Base-by-base conservation (phyloP, 2,329 filamentous ascomycete species). In the Sporothrix schenckii region DNA sequence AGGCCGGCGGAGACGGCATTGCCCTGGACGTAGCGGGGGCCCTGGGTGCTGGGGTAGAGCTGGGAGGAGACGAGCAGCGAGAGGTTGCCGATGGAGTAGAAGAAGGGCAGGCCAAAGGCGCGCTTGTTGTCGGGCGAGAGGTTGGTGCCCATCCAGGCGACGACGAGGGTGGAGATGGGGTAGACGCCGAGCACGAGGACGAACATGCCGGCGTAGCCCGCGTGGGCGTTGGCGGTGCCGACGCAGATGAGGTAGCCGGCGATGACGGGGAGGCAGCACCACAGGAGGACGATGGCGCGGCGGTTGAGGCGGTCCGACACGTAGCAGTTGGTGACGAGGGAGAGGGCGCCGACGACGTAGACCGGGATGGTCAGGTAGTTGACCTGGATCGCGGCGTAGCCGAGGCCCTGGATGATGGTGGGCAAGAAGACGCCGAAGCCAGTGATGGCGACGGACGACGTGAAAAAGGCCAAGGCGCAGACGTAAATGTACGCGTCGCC, bases 301-400 rank as follows among this genome's bases (percentile, higher is more conserved):
- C 68, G 71, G 44, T 69, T 58, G 27, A 72, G 7, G 1, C 39
- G 30, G 68, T 72, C 71, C 24, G 71, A 72, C 9, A 58, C 24
- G 68, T 41, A 68, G 58, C 49, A 70, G 44, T 72, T 66, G 5
- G 54, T 65, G 5, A 72, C 21, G 10, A 74, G 72, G 0, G 72
- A 74, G 52, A 72, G 63, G 16, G 70, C 72, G 3, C 72, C 73
- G 58, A 71, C 19, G 16, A 69, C 61, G 54, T 74, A 74, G 16
- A 74, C 73, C 1, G 73, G 73, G 16, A 74, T 74, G 13, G 72
- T 74, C 53, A 74, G 53, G 65, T 74, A 74, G 69, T 74, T 74
- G 27, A 70, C 72, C 24, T 69, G 41, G 56, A 74, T 68, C 0
- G 72, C 69, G 7, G 67, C 66, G 47, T 72, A 73, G 1, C 73